Evolutionary conservation across 78 protist species (phyloP).

Genomic region (Planoprotostelium fungivorum): DNA sequence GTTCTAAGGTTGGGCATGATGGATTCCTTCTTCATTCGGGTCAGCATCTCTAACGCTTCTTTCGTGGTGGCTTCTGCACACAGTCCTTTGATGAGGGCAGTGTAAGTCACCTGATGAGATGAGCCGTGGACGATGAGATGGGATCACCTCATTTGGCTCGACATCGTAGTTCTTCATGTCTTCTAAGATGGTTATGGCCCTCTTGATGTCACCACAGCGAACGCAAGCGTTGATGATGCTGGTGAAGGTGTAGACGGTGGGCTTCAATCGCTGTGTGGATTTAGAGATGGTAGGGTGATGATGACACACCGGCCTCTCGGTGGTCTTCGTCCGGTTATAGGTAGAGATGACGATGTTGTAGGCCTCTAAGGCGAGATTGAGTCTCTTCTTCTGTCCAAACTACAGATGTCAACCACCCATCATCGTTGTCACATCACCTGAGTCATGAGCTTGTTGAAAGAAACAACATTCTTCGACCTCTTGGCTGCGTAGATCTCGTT

Average conservation of each 20-base stretch:
- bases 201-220: not conserved
- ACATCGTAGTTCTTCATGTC: not conserved
- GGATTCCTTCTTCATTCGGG: constrained; percentile 16
- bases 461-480: not conserved
- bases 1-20: constrained; percentile 51
- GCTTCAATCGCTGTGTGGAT: not conserved
- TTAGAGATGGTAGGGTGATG: not conserved
- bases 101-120: constrained; percentile 34
- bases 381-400: not conserved
- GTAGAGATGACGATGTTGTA: not conserved
- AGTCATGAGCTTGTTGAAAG: not conserved
- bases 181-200: not conserved
- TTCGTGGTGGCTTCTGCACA: constrained; percentile 17
- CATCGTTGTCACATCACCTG: not conserved
- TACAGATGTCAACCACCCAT: not conserved
- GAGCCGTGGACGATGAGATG: not conserved
- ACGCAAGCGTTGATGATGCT: not conserved
- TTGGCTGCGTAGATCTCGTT: not conserved
- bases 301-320: not conserved
- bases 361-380: not conserved
- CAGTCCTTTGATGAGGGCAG: constrained; percentile 53
- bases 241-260: not conserved
- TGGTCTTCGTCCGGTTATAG: not conserved
- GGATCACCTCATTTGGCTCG: not conserved
- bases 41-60: constrained; percentile 14